A percentile compares a stretch with the other conserved stretches of the same genome.
phyloP scores from a whole-genome alignment of 805 yeast genomes.

The Kockiozyma suomiensis region DNA sequence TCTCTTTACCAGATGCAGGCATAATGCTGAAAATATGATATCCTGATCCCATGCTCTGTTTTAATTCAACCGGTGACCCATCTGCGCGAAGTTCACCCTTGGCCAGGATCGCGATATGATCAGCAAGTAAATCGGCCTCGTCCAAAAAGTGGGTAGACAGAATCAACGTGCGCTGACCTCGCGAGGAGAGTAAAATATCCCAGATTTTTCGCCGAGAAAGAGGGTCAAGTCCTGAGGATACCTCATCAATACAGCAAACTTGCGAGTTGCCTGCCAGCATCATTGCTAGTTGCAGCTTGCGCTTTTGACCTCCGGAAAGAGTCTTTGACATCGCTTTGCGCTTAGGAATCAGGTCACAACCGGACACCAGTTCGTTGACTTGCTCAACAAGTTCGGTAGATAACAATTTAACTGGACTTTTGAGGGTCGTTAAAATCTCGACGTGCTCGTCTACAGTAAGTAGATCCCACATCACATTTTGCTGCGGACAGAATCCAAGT shows the following conservation, averaged over 20 bases:
- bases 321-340: conserved; percentile 30
- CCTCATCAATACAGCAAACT: conserved; percentile 45
- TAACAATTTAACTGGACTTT: conserved; percentile 17
- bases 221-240: conserved; percentile 47
- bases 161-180: conserved; percentile 40
- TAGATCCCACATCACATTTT: conserved; percentile 43
- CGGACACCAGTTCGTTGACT: conserved; percentile 33
- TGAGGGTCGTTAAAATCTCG: conserved; percentile 39
- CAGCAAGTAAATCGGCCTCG: conserved; percentile 44
- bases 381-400: conserved; percentile 1
- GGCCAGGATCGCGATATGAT: conserved; percentile 41
- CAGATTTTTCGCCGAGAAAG: conserved; percentile 43
- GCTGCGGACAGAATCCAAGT: conserved; percentile 45
- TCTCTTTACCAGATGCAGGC: conserved; percentile 29
- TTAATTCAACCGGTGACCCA: conserved; percentile 42
- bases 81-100: conserved; percentile 39
- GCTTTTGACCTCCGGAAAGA: conserved; percentile 44
- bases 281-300: conserved; percentile 44
- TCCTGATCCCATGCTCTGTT: conserved; percentile 41
- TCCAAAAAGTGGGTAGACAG: conserved; percentile 45
- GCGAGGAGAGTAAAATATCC: conserved; percentile 41
- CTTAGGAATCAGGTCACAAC: conserved; percentile 41
- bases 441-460: conserved; percentile 43
- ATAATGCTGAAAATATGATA: conserved; percentile 31
- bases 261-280: conserved; percentile 44